A percentile compares a stretch with the other conserved stretches of the same genome.
These are phyloP conservation scores for Pseudonitzschia multiseries DNA, from an alignment of 108 stramenopile genomes.

Conservation along the genomic window DNA sequence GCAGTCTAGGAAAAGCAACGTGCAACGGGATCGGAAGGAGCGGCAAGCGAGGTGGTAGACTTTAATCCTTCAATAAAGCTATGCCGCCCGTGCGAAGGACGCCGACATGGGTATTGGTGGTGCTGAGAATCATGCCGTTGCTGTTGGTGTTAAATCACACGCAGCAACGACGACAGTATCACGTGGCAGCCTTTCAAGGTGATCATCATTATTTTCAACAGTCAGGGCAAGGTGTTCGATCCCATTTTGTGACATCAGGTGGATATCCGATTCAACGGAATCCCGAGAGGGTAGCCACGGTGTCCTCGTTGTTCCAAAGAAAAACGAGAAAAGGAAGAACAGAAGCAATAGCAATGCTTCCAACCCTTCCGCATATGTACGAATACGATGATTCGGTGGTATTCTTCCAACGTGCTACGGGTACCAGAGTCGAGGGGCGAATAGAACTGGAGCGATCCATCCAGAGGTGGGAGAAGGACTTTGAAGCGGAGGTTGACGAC, in stretches of 20 bases:
- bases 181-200: neutral
- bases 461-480: slow-evolving; percentile 12
- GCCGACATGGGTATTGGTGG: too few species aligned
- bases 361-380: neutral
- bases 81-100: too few species aligned
- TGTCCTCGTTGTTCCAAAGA: neutral
- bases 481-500: neutral
- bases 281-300: neutral
- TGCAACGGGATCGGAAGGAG: too few species aligned
- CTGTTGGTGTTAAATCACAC: neutral
- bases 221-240: neutral
- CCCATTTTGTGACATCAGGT: neutral
- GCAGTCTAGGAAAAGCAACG: too few species aligned
- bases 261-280: neutral
- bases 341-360: neutral
- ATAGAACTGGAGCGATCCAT: slow-evolving; percentile 8
- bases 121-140: too few species aligned
- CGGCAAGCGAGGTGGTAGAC: too few species aligned
- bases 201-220: neutral
- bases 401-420: slow-evolving; percentile 18
- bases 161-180: neutral
- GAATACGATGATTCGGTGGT: slow-evolving; percentile 31
- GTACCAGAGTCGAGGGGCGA: slow-evolving; percentile 1
- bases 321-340: neutral
- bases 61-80: too few species aligned